Evolutionary conservation across 164 flowering plant genomes (phyloP).

Genomic region (Berberis thunbergii): DNA sequence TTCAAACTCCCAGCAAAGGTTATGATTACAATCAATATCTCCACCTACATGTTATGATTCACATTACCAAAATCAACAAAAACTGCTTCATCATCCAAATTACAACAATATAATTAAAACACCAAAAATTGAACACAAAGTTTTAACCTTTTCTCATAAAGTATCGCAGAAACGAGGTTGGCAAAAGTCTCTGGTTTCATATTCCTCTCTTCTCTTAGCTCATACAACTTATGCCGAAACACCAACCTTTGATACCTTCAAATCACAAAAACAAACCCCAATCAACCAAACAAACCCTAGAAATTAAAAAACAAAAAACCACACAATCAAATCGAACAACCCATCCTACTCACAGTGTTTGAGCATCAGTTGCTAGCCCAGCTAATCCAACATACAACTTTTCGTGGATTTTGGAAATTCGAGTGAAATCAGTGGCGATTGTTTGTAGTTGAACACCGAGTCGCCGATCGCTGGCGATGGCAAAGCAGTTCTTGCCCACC

Average conservation of each 20-base stretch:
- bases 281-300: not conserved
- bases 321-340: not conserved
- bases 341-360: conserved; percentile 50
- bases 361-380: conserved; percentile 91
- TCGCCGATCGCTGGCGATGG: conserved; percentile 86
- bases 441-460: conserved; percentile 96
- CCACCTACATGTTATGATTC: too few species aligned
- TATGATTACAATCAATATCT: too few species aligned
- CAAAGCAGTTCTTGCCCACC: conserved; percentile 98
- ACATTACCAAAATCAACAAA: too few species aligned
- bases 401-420: conserved; percentile 66
- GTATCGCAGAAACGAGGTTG: conserved; percentile 82
- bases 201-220: conserved; percentile 88
- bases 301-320: not conserved
- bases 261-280: conserved; percentile 1
- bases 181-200: conserved; percentile 98
- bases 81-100: too few species aligned
- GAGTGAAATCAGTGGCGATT: conserved; percentile 84
- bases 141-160: conserved; percentile 88
- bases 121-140: not conserved
- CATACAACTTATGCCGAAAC: conserved; percentile 81
- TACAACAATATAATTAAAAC: not conserved
- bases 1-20: too few species aligned
- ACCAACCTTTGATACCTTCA: conserved; percentile 79
- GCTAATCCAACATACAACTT: conserved; percentile 70